Evolutionary conservation across 805 yeast genomes (phyloP).

Genomic region (Saccharomycopsis olivae): DNA sequence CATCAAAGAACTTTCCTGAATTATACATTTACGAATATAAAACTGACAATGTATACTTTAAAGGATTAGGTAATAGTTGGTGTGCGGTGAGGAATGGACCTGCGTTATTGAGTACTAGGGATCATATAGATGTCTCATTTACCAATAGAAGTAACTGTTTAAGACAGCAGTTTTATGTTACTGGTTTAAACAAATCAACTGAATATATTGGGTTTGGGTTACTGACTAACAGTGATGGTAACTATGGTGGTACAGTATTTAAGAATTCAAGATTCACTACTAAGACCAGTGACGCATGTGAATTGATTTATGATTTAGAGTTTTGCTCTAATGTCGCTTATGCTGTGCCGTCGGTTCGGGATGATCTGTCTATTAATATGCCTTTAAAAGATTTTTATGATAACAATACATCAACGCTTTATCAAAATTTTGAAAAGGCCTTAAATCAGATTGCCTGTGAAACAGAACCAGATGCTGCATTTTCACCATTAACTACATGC

Average conservation of each 20-base stretch:
- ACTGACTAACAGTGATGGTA: constrained; percentile 32
- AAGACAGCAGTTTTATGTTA: constrained; percentile 52
- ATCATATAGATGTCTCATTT: constrained; percentile 25
- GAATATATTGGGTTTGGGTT: constrained; percentile 56
- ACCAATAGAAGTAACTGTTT: constrained; percentile 37
- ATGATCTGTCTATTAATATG: constrained; percentile 24
- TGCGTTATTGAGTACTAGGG: constrained; percentile 24
- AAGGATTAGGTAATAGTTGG: constrained; percentile 43
- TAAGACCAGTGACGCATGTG: constrained; percentile 46
- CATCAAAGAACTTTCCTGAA: constrained; percentile 24
- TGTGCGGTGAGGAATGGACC: constrained; percentile 61
- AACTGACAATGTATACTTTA: constrained; percentile 26
- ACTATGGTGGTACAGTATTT: constrained; percentile 57
- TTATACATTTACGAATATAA: constrained; percentile 39
- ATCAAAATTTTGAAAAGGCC: constrained; percentile 61
- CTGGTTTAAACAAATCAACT: constrained; percentile 50
- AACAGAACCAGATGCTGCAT: constrained; percentile 50
- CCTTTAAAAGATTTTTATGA: constrained; percentile 46
- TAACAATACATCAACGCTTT: constrained; percentile 42
- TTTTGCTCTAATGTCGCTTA: constrained; percentile 81
- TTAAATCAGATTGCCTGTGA: constrained; percentile 71
- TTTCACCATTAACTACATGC: constrained; percentile 68
- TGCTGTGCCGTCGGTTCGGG: constrained; percentile 52
- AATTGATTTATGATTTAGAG: constrained; percentile 58
- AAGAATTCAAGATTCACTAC: constrained; percentile 47